Evolutionary conservation across 2,329 filamentous ascomycete genomes (phyloP), one percentile per base, ranked within the genome.

Genomic region (Polytolypa hystricis): DNA sequence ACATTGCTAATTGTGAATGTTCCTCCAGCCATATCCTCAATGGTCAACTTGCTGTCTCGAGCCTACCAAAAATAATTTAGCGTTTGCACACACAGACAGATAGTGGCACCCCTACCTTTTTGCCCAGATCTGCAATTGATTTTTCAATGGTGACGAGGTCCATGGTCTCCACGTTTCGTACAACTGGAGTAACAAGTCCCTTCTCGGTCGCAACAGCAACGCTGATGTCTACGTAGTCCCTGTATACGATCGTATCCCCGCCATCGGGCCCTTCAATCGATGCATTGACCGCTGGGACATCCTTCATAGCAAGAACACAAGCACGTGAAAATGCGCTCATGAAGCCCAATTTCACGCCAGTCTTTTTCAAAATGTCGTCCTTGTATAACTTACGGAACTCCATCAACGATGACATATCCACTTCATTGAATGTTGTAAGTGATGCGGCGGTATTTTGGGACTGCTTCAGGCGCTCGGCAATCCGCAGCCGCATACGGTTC

Each of bases 401-500:
- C 81, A 96, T 94, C 33, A 98, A 71, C 15, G 82, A 84, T 20
- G 89, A 93, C 91, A 98, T 98, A 62, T 98, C 91, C 43, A 98
- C 91, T 65, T 96, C 89, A 63, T 98, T 95, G 74, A 98, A 98
- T 17, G 91, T 98, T 32, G 91, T 96, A 36, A 98, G 72, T 3
- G 91, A 94, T 30, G 91, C 91, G 34, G 91, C 89, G 2, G 91
- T 96, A 68, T 98, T 98, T 61, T 98, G 91, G 14, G 91, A 96
- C 62, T 98, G 91, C 77, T 98, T 98, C 47, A 98, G 75, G 50
- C 91, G 86, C 70, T 98, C 91, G 34, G 91, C 85, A 50, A 96
- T 98, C 44, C 91, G 81, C 43, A 96, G 77, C 47, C 91, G 86
- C 91, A 98, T 98, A 47, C 91, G 85, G 71, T 96, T 96, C 91